phyloP scores from a whole-genome alignment of 371 early-diverging fungal genomes.

The Apophysomyces trapeziformis region DNA sequence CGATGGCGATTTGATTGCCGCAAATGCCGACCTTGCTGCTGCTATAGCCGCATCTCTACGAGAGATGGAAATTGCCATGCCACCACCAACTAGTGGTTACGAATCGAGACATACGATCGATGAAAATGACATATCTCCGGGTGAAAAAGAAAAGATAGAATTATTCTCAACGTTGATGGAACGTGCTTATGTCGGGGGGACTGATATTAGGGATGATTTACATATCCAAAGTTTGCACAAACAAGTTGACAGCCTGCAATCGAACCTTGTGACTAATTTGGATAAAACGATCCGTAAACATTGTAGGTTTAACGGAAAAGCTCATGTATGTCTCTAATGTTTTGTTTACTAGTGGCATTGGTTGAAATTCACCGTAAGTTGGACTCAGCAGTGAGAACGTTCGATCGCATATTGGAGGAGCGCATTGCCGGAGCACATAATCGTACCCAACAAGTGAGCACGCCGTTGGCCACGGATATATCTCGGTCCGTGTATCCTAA shows the following conservation, averaged over 20 bases:
- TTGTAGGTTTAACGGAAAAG: slow-evolving; percentile 35
- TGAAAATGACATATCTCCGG: slow-evolving; percentile 53
- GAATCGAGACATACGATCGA: slow-evolving; percentile 11
- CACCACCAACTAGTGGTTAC: slow-evolving; percentile 13
- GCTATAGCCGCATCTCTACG: slow-evolving; percentile 92
- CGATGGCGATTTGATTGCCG: slow-evolving; percentile 65
- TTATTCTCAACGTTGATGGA: slow-evolving; percentile 75
- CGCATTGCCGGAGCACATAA: slow-evolving; percentile 50
- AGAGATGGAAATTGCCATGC: slow-evolving; percentile 54
- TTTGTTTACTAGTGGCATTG: slow-evolving; percentile 45
- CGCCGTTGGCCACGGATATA: neutral
- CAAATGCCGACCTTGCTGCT: slow-evolving; percentile 71
- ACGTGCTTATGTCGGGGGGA: slow-evolving; percentile 58
- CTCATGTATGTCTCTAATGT: slow-evolving; percentile 6
- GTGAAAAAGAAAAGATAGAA: slow-evolving; percentile 77
- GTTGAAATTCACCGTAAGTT: slow-evolving; percentile 80
- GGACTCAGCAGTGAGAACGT: slow-evolving; percentile 78
- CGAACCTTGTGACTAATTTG: slow-evolving; percentile 69
- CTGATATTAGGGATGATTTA: slow-evolving; percentile 64
- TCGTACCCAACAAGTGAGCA: neutral
- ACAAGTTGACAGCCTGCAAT: slow-evolving; percentile 74
- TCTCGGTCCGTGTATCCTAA: no score
- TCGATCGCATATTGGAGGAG: slow-evolving; percentile 82
- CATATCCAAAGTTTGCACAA: slow-evolving; percentile 72
- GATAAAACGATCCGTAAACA: slow-evolving; percentile 72